phyloP scores from a whole-genome alignment of 768 basidiomycete species.

The Kwoniella dendrophila region DNA sequence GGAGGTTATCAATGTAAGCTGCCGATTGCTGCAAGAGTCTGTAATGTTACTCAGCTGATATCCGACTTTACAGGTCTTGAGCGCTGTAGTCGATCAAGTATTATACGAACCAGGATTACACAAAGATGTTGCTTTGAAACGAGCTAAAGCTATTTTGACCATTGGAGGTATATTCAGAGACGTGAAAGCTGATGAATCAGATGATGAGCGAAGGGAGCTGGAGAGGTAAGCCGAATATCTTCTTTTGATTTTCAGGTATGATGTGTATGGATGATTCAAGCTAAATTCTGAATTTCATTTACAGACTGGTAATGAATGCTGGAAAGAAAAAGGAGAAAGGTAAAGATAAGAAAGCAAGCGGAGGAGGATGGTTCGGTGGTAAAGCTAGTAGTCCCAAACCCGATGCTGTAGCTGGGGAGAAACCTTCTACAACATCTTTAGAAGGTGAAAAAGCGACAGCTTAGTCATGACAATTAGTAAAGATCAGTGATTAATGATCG shows the following conservation, averaged over 20 bases:
- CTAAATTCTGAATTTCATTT: not conserved
- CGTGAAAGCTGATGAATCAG: constrained; percentile 81
- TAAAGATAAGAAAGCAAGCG: constrained; percentile 39
- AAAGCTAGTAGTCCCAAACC: constrained; percentile 16
- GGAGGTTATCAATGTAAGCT: constrained; percentile 88
- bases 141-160: constrained; percentile 88
- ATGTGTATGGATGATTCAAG: not conserved
- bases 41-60: not conserved
- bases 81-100: constrained; percentile 76
- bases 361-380: constrained; percentile 34
- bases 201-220: constrained; percentile 89
- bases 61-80: constrained; percentile 17
- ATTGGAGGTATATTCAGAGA: constrained; percentile 88
- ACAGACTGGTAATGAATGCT: constrained; percentile 53
- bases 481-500: too few species aligned
- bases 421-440: not conserved
- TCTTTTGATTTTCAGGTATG: too few species aligned
- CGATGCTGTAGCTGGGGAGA: not conserved
- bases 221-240: constrained; percentile 67
- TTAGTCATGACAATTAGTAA: too few species aligned
- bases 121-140: constrained; percentile 71
- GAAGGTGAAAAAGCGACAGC: not conserved
- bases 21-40: too few species aligned
- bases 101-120: constrained; percentile 75
- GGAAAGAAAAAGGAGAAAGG: constrained; percentile 55